Percentiles rank a stretch among this genome's conserved stretches.
Evolutionary conservation across 139 green algal species (phyloP).

Genomic region (Coelastrella sp.): DNA sequence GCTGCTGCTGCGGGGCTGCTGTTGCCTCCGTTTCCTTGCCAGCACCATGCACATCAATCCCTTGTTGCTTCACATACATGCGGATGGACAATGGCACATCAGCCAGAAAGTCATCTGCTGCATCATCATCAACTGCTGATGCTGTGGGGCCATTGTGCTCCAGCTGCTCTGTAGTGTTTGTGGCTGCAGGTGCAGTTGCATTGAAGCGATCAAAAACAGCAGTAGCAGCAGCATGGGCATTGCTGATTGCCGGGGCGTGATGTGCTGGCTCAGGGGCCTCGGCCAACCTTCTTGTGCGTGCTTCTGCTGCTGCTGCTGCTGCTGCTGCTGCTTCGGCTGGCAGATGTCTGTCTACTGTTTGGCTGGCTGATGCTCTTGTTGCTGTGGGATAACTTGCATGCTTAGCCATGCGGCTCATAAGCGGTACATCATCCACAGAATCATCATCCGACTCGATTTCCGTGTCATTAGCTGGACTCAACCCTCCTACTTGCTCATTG

Average conservation of each 20-base stretch:
- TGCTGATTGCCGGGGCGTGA: background rate
- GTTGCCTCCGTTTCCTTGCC: background rate
- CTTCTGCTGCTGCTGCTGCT: conserved; percentile 11
- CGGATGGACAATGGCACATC: conserved; percentile 7
- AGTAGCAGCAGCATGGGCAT: conserved; percentile 7
- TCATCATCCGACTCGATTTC: too few relatives aligned
- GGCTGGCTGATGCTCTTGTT: background rate
- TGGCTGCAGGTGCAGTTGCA: background rate
- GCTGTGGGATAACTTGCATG: too few relatives aligned
- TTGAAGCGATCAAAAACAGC: too few relatives aligned
- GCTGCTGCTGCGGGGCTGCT: background rate
- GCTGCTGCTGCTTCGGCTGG: background rate
- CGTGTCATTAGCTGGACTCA: too few relatives aligned
- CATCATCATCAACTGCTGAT: background rate
- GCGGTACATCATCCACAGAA: too few relatives aligned
- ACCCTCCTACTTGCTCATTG: too few relatives aligned
- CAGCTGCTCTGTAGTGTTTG: background rate
- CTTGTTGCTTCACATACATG: conserved; percentile 15
- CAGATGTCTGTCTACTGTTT: background rate
- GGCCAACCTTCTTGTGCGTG: background rate
- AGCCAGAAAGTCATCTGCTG: background rate
- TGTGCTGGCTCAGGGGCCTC: background rate
- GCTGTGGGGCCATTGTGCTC: background rate
- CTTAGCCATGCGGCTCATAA: too few relatives aligned
- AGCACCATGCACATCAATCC: background rate